Base-by-base conservation (phyloP, 23 red algal genomes). In the Gracilariopsis chorda region DNA sequence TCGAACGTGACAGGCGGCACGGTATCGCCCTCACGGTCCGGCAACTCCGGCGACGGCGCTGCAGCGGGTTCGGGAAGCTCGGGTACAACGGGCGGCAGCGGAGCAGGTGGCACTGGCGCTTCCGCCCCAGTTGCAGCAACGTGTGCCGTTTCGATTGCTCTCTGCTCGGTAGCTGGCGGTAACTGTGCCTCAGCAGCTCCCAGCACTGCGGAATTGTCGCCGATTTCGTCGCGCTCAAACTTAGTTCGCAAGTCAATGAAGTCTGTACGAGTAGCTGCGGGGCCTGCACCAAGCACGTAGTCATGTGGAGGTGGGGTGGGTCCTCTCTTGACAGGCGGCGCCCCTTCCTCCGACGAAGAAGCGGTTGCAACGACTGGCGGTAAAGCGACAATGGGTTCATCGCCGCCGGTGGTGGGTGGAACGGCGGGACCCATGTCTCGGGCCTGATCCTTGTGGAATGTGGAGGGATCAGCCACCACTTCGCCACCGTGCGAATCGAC, bases 161-260 rank as follows among this genome's bases (percentile, higher is more conserved):
- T 13, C 46, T 4, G 2, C 70, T 7, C 17, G 2, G 45, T 3
- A 4, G 28, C 20, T 16, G 49, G 49, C 14, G 49, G 49, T 16
- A n/a, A 14, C n/a, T 55, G 49, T 16, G 49, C 14, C 23, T 39
- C 33, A 10, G 39, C 79, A 14, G 46, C 56, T 24, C 79, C 79
- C 1, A 84, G 53, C 35, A 84, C 79, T 9, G 79, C 79, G 24
- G 52, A 63, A 44, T 84, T 84, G 53, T 84, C 79, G 20, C 79
- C 79, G 43, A 84, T 84, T 57, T 84, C 79, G 43, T 84, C 79
- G 46, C 79, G 52, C 59, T 84, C 79, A 84, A 83, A 84, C 55
- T 48, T 63, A 24, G 51, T 68, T 4, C 59, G 52, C 52, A 84
- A 57, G 10, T 84, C 79, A 30, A 65, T 56, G 64, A 84, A 84